Percentiles rank a stretch among this genome's conserved stretches.
phyloP scores from a whole-genome alignment of 768 basidiomycete genomes.

The Daedalea quercina region DNA sequence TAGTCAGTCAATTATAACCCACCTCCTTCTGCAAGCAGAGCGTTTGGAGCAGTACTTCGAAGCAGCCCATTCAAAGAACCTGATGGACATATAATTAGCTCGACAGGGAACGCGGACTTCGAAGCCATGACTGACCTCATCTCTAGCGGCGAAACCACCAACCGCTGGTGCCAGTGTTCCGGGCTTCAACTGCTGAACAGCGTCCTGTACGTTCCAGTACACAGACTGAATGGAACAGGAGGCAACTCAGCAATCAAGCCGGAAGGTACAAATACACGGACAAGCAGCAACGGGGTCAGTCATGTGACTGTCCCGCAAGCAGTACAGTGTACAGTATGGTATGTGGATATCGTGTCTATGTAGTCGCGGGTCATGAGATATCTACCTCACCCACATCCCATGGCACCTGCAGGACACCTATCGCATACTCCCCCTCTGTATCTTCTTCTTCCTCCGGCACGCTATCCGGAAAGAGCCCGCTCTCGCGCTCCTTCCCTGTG shows the following conservation, averaged over 20 bases:
- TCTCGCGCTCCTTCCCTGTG: not conserved
- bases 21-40: too few relatives aligned
- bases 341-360: not conserved
- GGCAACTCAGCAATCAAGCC: too few relatives aligned
- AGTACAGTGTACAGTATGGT: not conserved
- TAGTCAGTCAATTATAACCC: too few relatives aligned
- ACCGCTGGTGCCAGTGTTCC: too few relatives aligned
- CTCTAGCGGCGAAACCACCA: too few relatives aligned
- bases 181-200: too few relatives aligned
- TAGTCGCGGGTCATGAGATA: not conserved
- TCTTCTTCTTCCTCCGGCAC: not conserved
- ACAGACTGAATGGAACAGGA: too few relatives aligned
- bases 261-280: not conserved
- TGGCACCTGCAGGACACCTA: conserved; percentile 8
- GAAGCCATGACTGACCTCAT: not conserved
- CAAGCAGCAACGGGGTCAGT: not conserved
- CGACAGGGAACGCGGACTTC: not conserved
- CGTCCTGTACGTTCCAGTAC: too few relatives aligned
- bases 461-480: not conserved
- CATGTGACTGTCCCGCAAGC: not conserved
- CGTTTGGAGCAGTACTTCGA: too few relatives aligned
- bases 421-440: conserved; percentile 8
- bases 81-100: too few relatives aligned
- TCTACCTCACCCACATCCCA: conserved; percentile 7
- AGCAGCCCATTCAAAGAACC: too few relatives aligned